phyloP scores from a whole-genome alignment of 1,139 yeast genomes.

The Diutina neorugosa region DNA sequence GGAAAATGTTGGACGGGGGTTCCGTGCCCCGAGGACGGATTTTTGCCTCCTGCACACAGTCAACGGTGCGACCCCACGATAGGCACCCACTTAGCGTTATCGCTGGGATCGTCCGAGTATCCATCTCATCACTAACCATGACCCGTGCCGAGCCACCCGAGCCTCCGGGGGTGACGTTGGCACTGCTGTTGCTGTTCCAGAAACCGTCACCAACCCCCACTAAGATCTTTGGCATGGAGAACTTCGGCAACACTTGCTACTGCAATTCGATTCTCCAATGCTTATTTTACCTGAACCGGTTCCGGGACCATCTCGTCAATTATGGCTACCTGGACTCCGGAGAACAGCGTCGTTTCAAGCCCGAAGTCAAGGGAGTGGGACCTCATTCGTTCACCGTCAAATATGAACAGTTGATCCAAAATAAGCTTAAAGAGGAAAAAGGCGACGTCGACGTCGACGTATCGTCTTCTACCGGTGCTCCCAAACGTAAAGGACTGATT shows the following conservation, averaged over 20 bases:
- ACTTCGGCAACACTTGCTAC: slow-evolving; percentile 91
- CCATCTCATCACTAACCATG: background rate
- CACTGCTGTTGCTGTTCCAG: background rate
- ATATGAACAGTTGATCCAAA: slow-evolving; percentile 29
- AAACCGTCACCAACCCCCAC: background rate
- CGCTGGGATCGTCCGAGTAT: background rate
- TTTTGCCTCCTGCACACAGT: background rate
- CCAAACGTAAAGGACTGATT: slow-evolving; percentile 2
- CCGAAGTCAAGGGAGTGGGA: slow-evolving; percentile 28
- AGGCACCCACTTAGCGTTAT: background rate
- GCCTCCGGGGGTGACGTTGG: background rate
- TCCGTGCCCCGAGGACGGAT: background rate
- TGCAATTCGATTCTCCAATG: slow-evolving; percentile 90
- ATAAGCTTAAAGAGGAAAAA: slow-evolving; percentile 22
- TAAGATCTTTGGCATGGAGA: slow-evolving; percentile 87
- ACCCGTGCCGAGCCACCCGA: background rate
- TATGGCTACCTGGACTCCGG: slow-evolving; percentile 21
- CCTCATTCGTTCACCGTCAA: slow-evolving; percentile 35
- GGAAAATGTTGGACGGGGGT: background rate
- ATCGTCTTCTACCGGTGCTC: background rate
- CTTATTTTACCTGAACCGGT: slow-evolving; percentile 59
- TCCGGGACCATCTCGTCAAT: slow-evolving; percentile 42
- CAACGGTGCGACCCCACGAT: background rate
- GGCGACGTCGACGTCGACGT: background rate
- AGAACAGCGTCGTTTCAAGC: slow-evolving; percentile 19